Evolutionary conservation across 2,329 filamentous ascomycete genomes (phyloP).

Genomic region (Fusarium fujikuroi): DNA sequence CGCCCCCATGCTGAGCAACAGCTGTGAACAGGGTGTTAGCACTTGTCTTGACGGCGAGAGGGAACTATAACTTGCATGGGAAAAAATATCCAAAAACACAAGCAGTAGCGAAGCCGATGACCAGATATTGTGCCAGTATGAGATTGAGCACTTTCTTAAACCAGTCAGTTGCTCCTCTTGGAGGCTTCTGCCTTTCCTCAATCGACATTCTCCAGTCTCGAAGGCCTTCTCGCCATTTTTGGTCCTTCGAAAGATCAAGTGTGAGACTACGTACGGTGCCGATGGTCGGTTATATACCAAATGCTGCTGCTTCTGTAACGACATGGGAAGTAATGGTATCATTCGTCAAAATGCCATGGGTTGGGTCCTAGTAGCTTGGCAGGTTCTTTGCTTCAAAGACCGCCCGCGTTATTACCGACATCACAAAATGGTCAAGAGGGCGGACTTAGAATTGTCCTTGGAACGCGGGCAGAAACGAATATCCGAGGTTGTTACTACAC

Average conservation of each 20-base stretch:
- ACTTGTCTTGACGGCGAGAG: background rate
- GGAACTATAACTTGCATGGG: slow-evolving; percentile 50
- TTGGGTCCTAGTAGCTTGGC: slow-evolving; percentile 22
- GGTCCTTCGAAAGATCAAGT: background rate
- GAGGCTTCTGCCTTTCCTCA: slow-evolving; percentile 21
- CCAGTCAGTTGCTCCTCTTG: slow-evolving; percentile 12
- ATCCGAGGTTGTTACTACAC: background rate
- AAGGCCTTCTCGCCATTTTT: slow-evolving; percentile 4
- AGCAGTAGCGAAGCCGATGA: slow-evolving; percentile 68
- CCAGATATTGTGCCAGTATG: slow-evolving; percentile 70
- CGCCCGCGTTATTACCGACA: slow-evolving; percentile 40
- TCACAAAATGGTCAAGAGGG: slow-evolving; percentile 11
- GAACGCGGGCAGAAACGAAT: background rate
- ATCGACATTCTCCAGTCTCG: slow-evolving; percentile 26
- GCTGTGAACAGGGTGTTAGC: slow-evolving; percentile 46
- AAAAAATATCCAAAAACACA: slow-evolving; percentile 59
- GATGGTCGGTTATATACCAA: background rate
- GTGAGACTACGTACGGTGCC: background rate
- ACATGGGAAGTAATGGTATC: slow-evolving; percentile 6
- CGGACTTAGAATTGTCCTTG: slow-evolving; percentile 36
- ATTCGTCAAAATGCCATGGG: slow-evolving; percentile 13
- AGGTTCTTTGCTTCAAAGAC: background rate
- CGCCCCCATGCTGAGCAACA: slow-evolving; percentile 60
- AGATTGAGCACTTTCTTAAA: slow-evolving; percentile 45
- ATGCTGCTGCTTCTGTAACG: background rate